phyloP scores from a whole-genome alignment of 768 basidiomycete genomes.

The Podaxis mareebaensis region DNA sequence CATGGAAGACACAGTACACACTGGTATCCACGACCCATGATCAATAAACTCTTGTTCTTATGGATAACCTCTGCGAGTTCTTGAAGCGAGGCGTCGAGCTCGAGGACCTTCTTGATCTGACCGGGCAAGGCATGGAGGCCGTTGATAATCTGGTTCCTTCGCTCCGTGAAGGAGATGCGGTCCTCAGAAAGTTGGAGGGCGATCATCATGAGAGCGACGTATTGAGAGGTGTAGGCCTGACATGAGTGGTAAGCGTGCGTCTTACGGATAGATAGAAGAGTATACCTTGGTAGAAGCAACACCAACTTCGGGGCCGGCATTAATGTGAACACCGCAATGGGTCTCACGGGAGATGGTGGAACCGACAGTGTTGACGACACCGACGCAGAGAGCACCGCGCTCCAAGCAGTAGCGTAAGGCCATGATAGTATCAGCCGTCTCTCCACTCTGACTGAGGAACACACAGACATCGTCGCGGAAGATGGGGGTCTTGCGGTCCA shows the following conservation, averaged over 20 bases:
- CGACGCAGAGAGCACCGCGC: constrained; percentile 93
- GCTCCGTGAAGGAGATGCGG: constrained; percentile 87
- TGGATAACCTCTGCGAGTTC: constrained; percentile 80
- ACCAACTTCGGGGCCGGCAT: constrained; percentile 98
- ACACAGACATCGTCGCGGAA: constrained; percentile 98
- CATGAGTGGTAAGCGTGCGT: constrained; percentile 13
- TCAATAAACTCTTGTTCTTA: constrained; percentile 82
- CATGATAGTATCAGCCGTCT: constrained; percentile 97
- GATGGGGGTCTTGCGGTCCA: constrained; percentile 98
- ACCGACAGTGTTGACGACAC: constrained; percentile 98
- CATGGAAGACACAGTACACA: constrained; percentile 35
- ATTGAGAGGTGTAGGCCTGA: constrained; percentile 97
- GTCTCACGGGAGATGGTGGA: constrained; percentile 97
- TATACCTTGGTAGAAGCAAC: constrained; percentile 95
- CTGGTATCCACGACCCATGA: constrained; percentile 99
- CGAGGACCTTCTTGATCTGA: constrained; percentile 87
- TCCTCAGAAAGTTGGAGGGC: constrained; percentile 98
- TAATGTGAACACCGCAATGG: constrained; percentile 99
- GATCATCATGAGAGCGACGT: constrained; percentile 97
- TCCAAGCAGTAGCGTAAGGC: constrained; percentile 96
- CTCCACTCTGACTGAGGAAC: constrained; percentile 96
- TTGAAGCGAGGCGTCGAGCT: constrained; percentile 74
- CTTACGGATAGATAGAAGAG: not conserved
- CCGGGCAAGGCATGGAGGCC: constrained; percentile 88
- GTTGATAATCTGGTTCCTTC: constrained; percentile 91